Base-by-base conservation (phyloP, 441 rosid species). In the Croton laevigatus region DNA sequence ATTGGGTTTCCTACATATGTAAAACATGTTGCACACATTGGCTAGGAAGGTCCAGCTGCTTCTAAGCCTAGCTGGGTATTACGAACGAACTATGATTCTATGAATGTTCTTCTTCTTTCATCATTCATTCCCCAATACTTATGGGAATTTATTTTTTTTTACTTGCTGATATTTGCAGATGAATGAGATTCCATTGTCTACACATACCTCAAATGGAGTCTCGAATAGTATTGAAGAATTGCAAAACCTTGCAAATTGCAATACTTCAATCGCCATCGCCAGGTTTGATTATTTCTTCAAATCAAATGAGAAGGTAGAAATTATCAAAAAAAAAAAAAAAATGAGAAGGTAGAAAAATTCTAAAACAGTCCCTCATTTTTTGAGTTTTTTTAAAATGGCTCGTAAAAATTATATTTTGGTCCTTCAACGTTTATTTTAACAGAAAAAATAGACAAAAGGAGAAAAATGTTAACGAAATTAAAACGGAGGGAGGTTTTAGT, bases 1-100 rank as follows among this genome's bases (percentile, higher is more conserved):
- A 93, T 93, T 6, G 98, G 98, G 42, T 60, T 72, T 19, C 98
- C 98, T 49, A 93, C 95, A 52, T 92, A 93, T 80, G 98, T 93
- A 46, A 91, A 88, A 78, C 97, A 91, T 79, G 95, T 93, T 46
- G 91, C 97, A 48, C 97, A 93, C 72, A 91, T 90, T 23, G 98
- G 97, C 64, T 73, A 80, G 79, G 91, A 87, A 37, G 91, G 92
- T 77, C 87, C 95, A 23, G 75, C 86, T 54, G 70, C 84, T 67
- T 81, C 70, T 52, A 53, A 80, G 0, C 97, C 98, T 3, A 89
- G 83, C 81, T 89, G 98, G 98, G 98, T 93, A 85, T 19, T 27
- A 27, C 32, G 32, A 27, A 27, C 32, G 32, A 27, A 2, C 32
- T 27, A 27, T 27, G 32, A 27, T 27, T 27, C 32, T 27, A 66